These are phyloP conservation scores for Fusarium virguliforme DNA, from an alignment of 2,329 filamentous ascomycete species.

Conservation along the genomic window DNA sequence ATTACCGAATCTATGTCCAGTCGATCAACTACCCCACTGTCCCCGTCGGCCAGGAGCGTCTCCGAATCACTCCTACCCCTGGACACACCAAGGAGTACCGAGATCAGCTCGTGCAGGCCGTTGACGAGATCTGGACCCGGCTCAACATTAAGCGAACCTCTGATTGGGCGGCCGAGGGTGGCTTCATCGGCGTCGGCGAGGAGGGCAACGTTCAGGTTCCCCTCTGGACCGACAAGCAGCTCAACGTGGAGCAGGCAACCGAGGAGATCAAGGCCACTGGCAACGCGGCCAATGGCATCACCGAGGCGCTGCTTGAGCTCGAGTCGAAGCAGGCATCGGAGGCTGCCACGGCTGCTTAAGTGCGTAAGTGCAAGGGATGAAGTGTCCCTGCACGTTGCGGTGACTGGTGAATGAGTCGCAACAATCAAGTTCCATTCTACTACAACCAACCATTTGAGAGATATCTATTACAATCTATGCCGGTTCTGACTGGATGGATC, in stretches of 20 bases:
- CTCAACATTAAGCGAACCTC: conserved; percentile 93
- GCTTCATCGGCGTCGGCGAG: conserved; percentile 94
- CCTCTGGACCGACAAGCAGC: conserved; percentile 94
- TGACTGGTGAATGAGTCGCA: conserved; percentile 23
- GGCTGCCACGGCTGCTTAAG: conserved; percentile 51
- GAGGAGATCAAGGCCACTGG: conserved; percentile 71
- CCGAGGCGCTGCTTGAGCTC: conserved; percentile 73
- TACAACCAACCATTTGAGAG: conserved; percentile 36
- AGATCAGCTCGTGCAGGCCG: conserved; percentile 85
- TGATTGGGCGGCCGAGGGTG: conserved; percentile 91
- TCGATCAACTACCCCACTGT: conserved; percentile 99
- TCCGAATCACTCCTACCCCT: conserved; percentile 95
- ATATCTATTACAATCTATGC: conserved; percentile 40
- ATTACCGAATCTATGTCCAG: conserved; percentile 97
- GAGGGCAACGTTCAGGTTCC: conserved; percentile 74
- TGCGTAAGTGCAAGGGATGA: conserved; percentile 11
- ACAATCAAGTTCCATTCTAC: conserved; percentile 46
- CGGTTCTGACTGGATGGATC: conserved; percentile 33
- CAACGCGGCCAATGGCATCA: conserved; percentile 61
- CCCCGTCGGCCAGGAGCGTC: conserved; percentile 95
- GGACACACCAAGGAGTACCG: conserved; percentile 90
- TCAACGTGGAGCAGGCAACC: conserved; percentile 80
- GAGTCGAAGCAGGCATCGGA: conserved; percentile 60
- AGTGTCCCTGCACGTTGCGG: conserved; percentile 12
- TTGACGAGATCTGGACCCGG: conserved; percentile 90